A percentile compares a stretch with the other conserved stretches of the same genome.
These are phyloP conservation scores for Nicotiana rustica DNA, from an alignment of 305 asterid genomes.

Conservation along the genomic window DNA sequence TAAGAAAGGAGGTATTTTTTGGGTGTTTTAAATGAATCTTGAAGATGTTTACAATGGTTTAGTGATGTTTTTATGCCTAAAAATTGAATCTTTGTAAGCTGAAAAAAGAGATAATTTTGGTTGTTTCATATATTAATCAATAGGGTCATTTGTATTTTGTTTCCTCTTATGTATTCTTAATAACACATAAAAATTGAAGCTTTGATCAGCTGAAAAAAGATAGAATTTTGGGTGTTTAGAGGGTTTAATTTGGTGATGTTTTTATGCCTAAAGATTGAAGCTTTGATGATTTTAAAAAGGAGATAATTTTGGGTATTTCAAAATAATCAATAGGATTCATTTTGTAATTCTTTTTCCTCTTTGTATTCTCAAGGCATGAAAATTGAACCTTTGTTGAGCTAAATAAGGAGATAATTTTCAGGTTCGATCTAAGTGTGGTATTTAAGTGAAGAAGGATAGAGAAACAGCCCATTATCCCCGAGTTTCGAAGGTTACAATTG, in stretches of 20 bases:
- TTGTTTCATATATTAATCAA: not conserved
- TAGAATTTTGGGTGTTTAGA: not conserved
- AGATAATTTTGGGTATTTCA: slow-evolving; percentile 30
- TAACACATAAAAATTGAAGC: slow-evolving; percentile 3
- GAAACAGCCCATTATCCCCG: no score
- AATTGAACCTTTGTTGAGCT: not conserved
- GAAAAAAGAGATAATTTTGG: not conserved
- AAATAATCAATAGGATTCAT: not conserved
- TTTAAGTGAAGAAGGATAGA: no score
- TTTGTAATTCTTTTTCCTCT: no score
- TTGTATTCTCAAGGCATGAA: not conserved
- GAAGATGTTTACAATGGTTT: no score
- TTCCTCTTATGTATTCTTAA: not conserved
- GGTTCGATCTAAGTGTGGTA: not conserved
- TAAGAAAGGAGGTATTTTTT: not conserved
- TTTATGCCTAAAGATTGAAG: no score
- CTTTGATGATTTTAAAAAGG: not conserved
- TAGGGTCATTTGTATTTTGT: not conserved
- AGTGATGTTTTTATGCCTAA: not conserved
- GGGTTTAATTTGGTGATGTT: no score
- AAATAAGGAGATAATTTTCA: not conserved
- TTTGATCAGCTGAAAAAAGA: not conserved
- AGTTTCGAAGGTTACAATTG: no score
- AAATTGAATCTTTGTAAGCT: not conserved
- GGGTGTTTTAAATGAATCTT: not conserved